phyloP scores from a whole-genome alignment of 2,329 filamentous ascomycete species.

The Talaromyces funiculosus region DNA sequence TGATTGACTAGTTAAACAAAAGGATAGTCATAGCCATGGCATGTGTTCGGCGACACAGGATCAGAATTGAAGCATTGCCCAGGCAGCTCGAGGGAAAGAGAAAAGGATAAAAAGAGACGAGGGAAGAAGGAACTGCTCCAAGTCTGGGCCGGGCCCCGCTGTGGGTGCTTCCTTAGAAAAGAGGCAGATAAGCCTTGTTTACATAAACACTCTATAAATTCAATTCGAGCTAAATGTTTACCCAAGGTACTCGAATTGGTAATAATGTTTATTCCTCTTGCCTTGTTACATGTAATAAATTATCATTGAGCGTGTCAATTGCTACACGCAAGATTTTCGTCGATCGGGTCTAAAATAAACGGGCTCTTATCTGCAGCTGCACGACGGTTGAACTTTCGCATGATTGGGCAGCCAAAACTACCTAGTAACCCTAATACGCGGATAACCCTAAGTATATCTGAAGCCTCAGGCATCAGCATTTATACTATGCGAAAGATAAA shows the following conservation, averaged over 20 bases:
- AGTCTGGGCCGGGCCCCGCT: neutral
- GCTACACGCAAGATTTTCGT: neutral
- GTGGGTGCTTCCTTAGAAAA: constrained; percentile 4
- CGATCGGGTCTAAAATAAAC: neutral
- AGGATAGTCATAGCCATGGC: neutral
- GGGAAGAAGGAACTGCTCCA: neutral
- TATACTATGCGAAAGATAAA: neutral
- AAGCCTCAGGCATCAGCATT: neutral
- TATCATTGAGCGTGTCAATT: too few species aligned
- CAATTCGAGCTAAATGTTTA: too few species aligned
- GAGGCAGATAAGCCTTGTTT: constrained; percentile 1
- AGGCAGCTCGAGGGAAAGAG: neutral
- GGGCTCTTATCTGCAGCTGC: neutral
- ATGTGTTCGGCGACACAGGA: neutral
- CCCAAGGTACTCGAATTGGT: too few species aligned
- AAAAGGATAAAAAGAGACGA: neutral
- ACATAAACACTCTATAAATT: neutral
- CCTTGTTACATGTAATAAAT: too few species aligned
- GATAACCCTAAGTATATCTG: too few species aligned
- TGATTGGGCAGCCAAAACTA: neutral
- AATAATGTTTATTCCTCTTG: too few species aligned
- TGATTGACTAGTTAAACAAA: neutral
- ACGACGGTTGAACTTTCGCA: neutral
- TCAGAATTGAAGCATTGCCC: neutral
- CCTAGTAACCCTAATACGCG: neutral